Conservation (phyloP, 2,329 filamentous ascomycete species). For the Neonectria magnoliae region DNA sequence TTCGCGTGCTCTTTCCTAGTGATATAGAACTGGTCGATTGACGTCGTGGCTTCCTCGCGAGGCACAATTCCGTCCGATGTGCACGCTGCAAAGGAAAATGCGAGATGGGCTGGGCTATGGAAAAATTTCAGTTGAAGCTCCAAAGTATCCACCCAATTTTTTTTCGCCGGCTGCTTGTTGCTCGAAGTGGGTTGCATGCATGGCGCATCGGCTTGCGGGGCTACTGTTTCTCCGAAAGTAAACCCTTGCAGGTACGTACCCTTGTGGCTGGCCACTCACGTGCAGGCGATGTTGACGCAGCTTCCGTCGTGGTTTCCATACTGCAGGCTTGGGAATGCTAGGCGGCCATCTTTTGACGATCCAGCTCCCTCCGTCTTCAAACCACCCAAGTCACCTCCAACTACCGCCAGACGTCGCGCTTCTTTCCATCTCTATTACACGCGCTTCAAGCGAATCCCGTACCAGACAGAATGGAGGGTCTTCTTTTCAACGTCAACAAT, state of each 20-base stretch:
- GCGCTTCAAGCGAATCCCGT: conserved; percentile 10
- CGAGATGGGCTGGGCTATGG: conserved; percentile 48
- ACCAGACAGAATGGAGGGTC: conserved; percentile 78
- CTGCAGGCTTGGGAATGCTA: conserved; percentile 38
- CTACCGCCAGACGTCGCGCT: conserved; percentile 23
- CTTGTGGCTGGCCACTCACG: conserved; percentile 41
- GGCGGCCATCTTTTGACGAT: conserved; percentile 40
- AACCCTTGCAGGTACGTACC: background rate
- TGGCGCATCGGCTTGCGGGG: conserved; percentile 36
- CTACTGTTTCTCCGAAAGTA: conserved; percentile 40
- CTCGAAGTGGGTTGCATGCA: conserved; percentile 43
- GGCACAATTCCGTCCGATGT: conserved; percentile 50
- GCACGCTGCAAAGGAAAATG: conserved; percentile 47
- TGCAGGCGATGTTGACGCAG: conserved; percentile 37
- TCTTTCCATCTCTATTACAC: conserved; percentile 11
- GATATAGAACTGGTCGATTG: conserved; percentile 46
- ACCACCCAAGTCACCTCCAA: conserved; percentile 2
- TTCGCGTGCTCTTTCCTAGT: conserved; percentile 44
- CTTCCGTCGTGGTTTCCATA: conserved; percentile 29
- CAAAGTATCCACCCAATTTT: conserved; percentile 53
- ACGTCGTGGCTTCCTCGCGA: conserved; percentile 48
- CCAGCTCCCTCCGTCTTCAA: conserved; percentile 30
- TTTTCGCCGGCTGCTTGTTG: conserved; percentile 41
- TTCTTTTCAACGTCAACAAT: conserved; percentile 94
- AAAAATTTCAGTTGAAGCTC: conserved; percentile 56